Base-by-base conservation (phyloP, 192 early-diverging fungal species). In the Coemansia javaensis region DNA sequence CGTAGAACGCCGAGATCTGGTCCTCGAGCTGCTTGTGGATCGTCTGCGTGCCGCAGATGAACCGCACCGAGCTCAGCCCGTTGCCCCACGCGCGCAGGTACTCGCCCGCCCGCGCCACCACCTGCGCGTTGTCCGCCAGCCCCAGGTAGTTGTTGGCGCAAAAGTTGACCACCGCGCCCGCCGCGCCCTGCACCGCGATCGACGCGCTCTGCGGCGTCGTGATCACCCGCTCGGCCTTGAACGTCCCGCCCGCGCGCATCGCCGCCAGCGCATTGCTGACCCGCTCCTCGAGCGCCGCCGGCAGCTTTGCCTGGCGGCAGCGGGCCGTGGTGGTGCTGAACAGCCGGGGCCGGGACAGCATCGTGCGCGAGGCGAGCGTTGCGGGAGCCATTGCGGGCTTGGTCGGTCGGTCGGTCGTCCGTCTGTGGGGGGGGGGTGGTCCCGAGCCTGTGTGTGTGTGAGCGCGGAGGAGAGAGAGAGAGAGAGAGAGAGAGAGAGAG, bases 71-170 rank as follows among this genome's bases (percentile, higher is more conserved):
- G 47, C 79, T 77, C 44, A 85, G 57, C 1, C 83, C 83, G 44
- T 74, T 78, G 34, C 83, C 81, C 59, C 80, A 81, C 34, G 69
- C 59, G 57, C 75, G 70, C 18, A 85, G 63, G 40, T 56, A 82
- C 20, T 61, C 44, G 30, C 71, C 60, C 1, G 80, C 79, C 2
- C 75, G 75, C 17, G 68, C 47, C 46, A 78, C 66, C 27, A 85
- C 81, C 14, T 58, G 56, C 7, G 81, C 74, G 39, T 81, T 68
- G 44, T 79, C 79, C 3, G 83, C 77, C 24, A 85, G 65, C 18
- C 81, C 83, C 11, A 85, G 70, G 48, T 85, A 85, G 71, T 83
- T 85, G 77, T 85, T 85, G 44, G 83, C 83, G 42, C 83, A 85
- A 50, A 85, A 83, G 72, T 83, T 83, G 44, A 83, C 40, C 24